phyloP scores from a whole-genome alignment of 371 early-diverging fungal species.

The Mucor plumbeus region DNA sequence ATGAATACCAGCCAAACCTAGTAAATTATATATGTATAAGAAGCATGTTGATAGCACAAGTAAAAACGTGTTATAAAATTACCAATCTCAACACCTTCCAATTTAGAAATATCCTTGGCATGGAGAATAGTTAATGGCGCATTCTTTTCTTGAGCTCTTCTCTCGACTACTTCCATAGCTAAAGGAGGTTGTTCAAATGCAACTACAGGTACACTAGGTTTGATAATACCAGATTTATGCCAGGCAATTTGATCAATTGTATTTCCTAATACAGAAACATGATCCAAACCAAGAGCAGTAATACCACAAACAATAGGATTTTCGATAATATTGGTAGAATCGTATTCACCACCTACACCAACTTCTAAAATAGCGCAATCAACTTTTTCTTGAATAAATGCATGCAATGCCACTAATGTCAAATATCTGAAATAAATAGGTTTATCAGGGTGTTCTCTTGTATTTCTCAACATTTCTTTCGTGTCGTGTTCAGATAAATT shows the following conservation, averaged over 20 bases:
- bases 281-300: conserved; percentile 85
- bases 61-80: not conserved
- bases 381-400: conserved; percentile 81
- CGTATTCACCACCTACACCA: conserved; percentile 87
- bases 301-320: conserved; percentile 80
- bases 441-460: conserved; percentile 60
- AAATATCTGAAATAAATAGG: conserved; percentile 93
- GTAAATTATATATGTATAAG: not conserved
- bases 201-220: conserved; percentile 72
- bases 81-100: conserved; percentile 31
- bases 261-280: conserved; percentile 73
- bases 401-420: conserved; percentile 88
- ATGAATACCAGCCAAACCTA: conserved; percentile 82
- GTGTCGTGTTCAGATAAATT: conserved; percentile 28
- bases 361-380: conserved; percentile 85
- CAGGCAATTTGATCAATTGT: conserved; percentile 87
- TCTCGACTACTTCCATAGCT: conserved; percentile 72
- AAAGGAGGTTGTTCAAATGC: conserved; percentile 73
- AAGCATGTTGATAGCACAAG: not conserved
- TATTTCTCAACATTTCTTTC: conserved; percentile 36
- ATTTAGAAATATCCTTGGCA: conserved; percentile 18
- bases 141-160: conserved; percentile 72
- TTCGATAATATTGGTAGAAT: conserved; percentile 81
- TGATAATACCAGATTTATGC: conserved; percentile 95
- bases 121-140: conserved; percentile 32